phyloP scores from a whole-genome alignment of 2,329 filamentous ascomycete species.

The Lojkania enalia region DNA sequence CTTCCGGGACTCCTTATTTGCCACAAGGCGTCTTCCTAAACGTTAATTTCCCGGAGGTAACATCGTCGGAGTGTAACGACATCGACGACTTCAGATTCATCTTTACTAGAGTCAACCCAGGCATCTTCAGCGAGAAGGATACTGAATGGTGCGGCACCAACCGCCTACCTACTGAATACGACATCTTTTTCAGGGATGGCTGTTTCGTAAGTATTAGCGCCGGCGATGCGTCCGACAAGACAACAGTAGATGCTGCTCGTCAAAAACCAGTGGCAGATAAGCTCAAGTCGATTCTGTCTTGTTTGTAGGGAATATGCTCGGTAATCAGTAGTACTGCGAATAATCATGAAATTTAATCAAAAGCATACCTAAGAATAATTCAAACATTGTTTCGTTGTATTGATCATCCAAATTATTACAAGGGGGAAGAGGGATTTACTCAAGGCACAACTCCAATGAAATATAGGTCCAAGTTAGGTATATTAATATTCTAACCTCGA shows the following conservation, averaged over 20 bases:
- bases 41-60: slow-evolving; percentile 67
- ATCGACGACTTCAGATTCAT: slow-evolving; percentile 64
- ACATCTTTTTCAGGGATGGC: slow-evolving; percentile 51
- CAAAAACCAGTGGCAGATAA: slow-evolving; percentile 59
- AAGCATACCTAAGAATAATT: too few relatives aligned
- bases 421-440: too few relatives aligned
- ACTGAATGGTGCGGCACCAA: slow-evolving; percentile 59
- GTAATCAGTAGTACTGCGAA: too few relatives aligned
- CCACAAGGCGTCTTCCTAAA: slow-evolving; percentile 66
- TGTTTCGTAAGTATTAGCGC: slow-evolving; percentile 68
- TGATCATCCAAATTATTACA: too few relatives aligned
- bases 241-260: slow-evolving; percentile 56
- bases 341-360: too few relatives aligned
- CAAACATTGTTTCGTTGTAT: too few relatives aligned
- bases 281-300: slow-evolving; percentile 50
- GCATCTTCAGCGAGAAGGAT: slow-evolving; percentile 50
- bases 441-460: too few relatives aligned
- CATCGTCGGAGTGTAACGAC: slow-evolving; percentile 53
- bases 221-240: slow-evolving; percentile 63
- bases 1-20: slow-evolving; percentile 64
- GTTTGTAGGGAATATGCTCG: too few relatives aligned
- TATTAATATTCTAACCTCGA: too few relatives aligned
- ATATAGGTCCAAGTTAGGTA: too few relatives aligned
- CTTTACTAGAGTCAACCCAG: slow-evolving; percentile 62
- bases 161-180: slow-evolving; percentile 62